These are phyloP conservation scores for Boletellus deceptivus DNA, from an alignment of 1,284 basidiomycete genomes.

Conservation along the genomic window DNA sequence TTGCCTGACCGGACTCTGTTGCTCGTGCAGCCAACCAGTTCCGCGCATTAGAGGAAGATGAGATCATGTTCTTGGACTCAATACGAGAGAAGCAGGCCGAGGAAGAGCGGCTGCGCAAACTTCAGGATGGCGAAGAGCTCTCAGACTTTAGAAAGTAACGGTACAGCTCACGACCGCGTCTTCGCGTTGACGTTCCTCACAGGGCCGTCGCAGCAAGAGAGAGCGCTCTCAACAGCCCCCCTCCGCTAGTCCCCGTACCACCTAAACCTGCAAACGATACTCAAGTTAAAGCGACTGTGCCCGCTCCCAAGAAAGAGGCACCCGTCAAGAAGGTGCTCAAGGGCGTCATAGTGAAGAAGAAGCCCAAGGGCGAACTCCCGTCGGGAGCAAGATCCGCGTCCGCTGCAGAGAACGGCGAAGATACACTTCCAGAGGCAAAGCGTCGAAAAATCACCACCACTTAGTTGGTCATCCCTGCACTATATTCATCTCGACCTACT, in stretches of 20 bases:
- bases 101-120: conserved; percentile 70
- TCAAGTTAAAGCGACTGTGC: conserved; percentile 20
- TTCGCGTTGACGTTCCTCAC: conserved; percentile 17
- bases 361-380: conserved; percentile 41
- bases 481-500: conserved; percentile 13
- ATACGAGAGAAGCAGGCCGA: conserved; percentile 73
- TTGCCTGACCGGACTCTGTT: conserved; percentile 10
- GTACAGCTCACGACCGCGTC: conserved; percentile 7
- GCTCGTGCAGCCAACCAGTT: conserved; percentile 76
- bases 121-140: conserved; percentile 80
- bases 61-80: conserved; percentile 85
- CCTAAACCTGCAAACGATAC: conserved; percentile 21
- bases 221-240: conserved; percentile 46
- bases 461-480: conserved; percentile 20
- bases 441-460: conserved; percentile 48
- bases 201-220: conserved; percentile 77
- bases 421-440: conserved; percentile 45
- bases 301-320: conserved; percentile 46
- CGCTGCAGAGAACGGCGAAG: conserved; percentile 16
- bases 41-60: conserved; percentile 86
- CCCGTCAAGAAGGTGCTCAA: conserved; percentile 59
- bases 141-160: conserved; percentile 74
- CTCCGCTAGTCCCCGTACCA: conserved; percentile 13
- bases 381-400: conserved; percentile 14
- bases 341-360: conserved; percentile 79